phyloP scores from a whole-genome alignment of 2,329 filamentous ascomycete species.

The Pseudocercospora ulei region DNA sequence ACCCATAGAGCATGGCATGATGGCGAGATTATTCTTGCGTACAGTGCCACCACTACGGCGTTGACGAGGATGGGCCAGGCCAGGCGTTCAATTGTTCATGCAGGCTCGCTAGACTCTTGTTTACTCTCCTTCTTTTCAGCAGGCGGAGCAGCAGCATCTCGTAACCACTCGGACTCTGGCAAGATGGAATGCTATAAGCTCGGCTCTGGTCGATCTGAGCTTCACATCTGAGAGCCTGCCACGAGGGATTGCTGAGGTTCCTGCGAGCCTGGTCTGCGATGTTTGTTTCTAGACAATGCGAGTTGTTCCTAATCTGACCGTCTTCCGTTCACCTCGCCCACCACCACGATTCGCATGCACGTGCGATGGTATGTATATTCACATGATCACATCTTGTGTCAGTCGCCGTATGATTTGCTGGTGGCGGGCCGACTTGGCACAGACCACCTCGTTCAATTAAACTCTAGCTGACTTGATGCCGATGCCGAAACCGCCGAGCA shows the following conservation, averaged over 20 bases:
- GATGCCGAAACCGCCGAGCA: neutral
- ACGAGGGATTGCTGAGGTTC: conserved; percentile 1
- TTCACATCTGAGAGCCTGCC: neutral
- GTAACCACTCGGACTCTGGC: neutral
- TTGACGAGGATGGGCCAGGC: conserved; percentile 2
- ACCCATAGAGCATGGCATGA: conserved; percentile 7
- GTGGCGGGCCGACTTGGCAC: too few species aligned
- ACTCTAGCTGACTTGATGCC: too few species aligned
- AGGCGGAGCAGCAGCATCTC: conserved; percentile 4
- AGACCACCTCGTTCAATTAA: too few species aligned
- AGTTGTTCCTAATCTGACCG: conserved; percentile 3
- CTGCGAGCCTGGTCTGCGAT: conserved; percentile 5
- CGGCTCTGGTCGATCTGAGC: too few species aligned
- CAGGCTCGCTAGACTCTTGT: conserved; percentile 7
- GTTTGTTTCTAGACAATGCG: conserved; percentile 7
- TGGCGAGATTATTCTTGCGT: conserved; percentile 10
- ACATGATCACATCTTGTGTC: too few species aligned
- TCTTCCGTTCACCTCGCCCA: too few species aligned
- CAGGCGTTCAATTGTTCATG: conserved; percentile 8
- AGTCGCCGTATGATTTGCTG: too few species aligned
- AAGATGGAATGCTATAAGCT: too few species aligned
- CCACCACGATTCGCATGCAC: too few species aligned
- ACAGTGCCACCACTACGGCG: conserved; percentile 6
- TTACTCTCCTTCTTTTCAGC: conserved; percentile 7
- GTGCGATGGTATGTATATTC: too few species aligned